phyloP scores from a whole-genome alignment of 2,329 filamentous ascomycete genomes.

The Raffaelea albimanens region DNA sequence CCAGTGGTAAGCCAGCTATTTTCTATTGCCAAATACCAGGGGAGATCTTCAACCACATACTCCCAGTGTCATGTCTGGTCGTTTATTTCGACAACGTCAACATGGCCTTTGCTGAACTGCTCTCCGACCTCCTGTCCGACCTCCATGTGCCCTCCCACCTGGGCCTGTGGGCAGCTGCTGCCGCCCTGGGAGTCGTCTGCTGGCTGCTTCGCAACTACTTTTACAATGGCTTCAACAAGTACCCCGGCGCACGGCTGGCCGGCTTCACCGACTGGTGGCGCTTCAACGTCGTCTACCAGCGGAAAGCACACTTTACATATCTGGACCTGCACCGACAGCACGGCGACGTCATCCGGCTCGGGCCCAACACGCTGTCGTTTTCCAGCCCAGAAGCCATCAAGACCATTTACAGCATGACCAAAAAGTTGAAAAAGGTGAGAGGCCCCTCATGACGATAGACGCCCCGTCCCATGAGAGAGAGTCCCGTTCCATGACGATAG shows the following conservation, averaged over 20 bases:
- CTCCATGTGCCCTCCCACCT: too few species aligned
- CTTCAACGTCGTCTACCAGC: background rate
- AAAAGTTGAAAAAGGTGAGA: background rate
- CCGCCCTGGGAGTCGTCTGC: too few species aligned
- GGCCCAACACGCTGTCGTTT: background rate
- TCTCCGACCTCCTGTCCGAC: too few species aligned
- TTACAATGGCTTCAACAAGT: background rate
- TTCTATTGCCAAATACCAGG: too few species aligned
- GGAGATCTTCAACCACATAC: too few species aligned
- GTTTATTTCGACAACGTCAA: too few species aligned
- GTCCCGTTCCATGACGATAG: background rate
- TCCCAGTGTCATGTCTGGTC: too few species aligned
- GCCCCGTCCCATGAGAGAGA: background rate
- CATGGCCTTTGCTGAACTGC: too few species aligned
- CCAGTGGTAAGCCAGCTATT: too few species aligned
- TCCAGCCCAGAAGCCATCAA: background rate
- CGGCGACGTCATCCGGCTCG: background rate
- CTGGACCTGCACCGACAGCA: background rate
- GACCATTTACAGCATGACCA: background rate
- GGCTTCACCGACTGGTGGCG: background rate
- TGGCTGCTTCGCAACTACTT: background rate
- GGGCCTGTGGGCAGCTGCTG: too few species aligned
- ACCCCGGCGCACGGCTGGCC: background rate
- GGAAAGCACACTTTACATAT: background rate
- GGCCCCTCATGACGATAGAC: background rate